Evolutionary conservation across 306 rosid genomes (phyloP).

Genomic region (Sicyos baderoa): DNA sequence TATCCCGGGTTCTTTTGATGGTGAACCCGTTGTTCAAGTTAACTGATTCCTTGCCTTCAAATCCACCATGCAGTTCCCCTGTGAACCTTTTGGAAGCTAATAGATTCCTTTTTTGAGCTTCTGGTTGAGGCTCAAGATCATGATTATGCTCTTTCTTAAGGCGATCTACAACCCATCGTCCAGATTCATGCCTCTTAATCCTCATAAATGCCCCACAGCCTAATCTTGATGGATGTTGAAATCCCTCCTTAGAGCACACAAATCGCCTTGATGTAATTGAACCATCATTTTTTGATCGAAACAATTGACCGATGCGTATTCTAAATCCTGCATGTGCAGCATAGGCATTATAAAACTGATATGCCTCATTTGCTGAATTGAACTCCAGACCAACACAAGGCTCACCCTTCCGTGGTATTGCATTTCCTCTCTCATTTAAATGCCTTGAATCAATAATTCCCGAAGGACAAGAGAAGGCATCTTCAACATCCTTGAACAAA

Average conservation of each 20-base stretch:
- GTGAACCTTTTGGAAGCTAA: slow-evolving; percentile 47
- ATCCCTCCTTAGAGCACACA: slow-evolving; percentile 95
- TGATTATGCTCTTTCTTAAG: slow-evolving; percentile 79
- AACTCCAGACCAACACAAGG: slow-evolving; percentile 72
- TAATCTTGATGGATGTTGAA: slow-evolving; percentile 89
- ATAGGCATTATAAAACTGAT: slow-evolving; percentile 67
- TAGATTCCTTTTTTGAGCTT: slow-evolving; percentile 32
- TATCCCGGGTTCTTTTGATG: slow-evolving; percentile 59
- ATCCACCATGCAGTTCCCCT: slow-evolving; percentile 53
- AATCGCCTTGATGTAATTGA: slow-evolving; percentile 72
- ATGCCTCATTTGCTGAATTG: slow-evolving; percentile 75
- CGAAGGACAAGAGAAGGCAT: slow-evolving; percentile 43
- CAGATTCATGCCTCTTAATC: slow-evolving; percentile 74
- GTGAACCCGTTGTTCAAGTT: slow-evolving; percentile 41
- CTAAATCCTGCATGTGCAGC: slow-evolving; percentile 70
- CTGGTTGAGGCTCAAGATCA: slow-evolving; percentile 44
- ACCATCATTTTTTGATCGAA: slow-evolving; percentile 84
- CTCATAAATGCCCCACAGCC: slow-evolving; percentile 93
- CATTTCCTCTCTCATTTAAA: slow-evolving; percentile 39
- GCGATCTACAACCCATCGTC: slow-evolving; percentile 87
- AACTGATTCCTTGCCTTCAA: slow-evolving; percentile 49
- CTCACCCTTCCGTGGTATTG: slow-evolving; percentile 41
- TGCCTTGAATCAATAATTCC: slow-evolving; percentile 57
- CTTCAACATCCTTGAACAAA: slow-evolving; percentile 34
- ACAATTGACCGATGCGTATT: slow-evolving; percentile 80